Evolutionary conservation across 768 basidiomycete genomes (phyloP).

Genomic region (Mycena chlorophos): DNA sequence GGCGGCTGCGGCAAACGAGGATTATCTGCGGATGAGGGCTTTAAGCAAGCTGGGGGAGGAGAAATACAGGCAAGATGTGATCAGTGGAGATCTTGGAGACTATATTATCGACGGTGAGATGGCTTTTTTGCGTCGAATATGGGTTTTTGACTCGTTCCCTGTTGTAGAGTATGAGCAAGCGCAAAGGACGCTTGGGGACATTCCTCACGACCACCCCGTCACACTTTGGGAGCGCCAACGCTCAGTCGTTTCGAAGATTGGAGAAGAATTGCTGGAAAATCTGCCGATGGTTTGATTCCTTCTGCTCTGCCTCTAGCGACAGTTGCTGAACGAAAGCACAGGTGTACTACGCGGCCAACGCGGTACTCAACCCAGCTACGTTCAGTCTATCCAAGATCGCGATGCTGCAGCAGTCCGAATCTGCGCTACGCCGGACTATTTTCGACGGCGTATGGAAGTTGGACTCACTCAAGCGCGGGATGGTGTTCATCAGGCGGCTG

Average conservation of each 20-base stretch:
- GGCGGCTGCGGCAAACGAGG: constrained; percentile 30
- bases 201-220: background rate
- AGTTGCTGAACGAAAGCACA: constrained; percentile 11
- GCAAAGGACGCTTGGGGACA: constrained; percentile 11
- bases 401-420: constrained; percentile 40
- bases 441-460: constrained; percentile 19
- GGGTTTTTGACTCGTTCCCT: background rate
- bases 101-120: constrained; percentile 13
- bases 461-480: constrained; percentile 24
- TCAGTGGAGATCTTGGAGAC: constrained; percentile 34
- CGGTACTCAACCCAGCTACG: constrained; percentile 32
- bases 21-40: constrained; percentile 33
- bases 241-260: constrained; percentile 1
- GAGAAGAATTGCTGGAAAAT: constrained; percentile 8
- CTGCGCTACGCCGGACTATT: constrained; percentile 30
- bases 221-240: background rate
- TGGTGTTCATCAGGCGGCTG: constrained; percentile 33
- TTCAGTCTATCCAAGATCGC: constrained; percentile 43
- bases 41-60: constrained; percentile 30
- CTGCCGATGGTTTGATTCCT: constrained; percentile 14
- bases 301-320: background rate
- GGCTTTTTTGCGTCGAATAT: background rate
- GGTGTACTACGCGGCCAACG: constrained; percentile 39
- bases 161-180: constrained; percentile 15
- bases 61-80: constrained; percentile 38